Evolutionary conservation across 768 basidiomycete species (phyloP).

Genomic region (Boletus pseudopeckii): DNA sequence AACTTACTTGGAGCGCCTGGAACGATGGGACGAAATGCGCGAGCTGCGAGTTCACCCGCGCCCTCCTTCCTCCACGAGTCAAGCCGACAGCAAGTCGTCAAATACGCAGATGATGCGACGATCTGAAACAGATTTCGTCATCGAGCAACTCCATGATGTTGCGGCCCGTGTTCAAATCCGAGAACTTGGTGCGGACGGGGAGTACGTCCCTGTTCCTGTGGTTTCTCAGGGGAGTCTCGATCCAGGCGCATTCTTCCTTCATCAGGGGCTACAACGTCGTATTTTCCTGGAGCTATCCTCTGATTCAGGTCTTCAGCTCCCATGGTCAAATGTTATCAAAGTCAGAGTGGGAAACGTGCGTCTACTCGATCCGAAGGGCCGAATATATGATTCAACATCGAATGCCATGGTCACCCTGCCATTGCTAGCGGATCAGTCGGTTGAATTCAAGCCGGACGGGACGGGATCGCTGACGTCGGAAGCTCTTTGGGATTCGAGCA

Average conservation of each 20-base stretch:
- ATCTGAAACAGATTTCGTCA: slow-evolving; percentile 88
- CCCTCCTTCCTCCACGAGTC: slow-evolving; percentile 31
- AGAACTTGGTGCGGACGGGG: slow-evolving; percentile 82
- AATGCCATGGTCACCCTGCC: slow-evolving; percentile 70
- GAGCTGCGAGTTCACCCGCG: slow-evolving; percentile 58
- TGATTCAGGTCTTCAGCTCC: slow-evolving; percentile 85
- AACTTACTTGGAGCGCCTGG: slow-evolving; percentile 83
- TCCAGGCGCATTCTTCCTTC: slow-evolving; percentile 81
- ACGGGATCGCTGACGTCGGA: slow-evolving; percentile 66
- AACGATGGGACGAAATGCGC: slow-evolving; percentile 91
- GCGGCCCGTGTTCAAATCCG: slow-evolving; percentile 82
- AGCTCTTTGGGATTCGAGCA: slow-evolving; percentile 90
- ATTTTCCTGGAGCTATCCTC: slow-evolving; percentile 74
- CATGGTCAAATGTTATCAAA: slow-evolving; percentile 78
- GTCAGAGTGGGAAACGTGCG: slow-evolving; percentile 82
- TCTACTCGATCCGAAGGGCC: slow-evolving; percentile 78
- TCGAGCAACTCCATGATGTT: slow-evolving; percentile 87
- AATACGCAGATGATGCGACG: slow-evolving; percentile 76
- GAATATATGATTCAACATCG: slow-evolving; percentile 73
- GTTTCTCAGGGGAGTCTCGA: slow-evolving; percentile 71
- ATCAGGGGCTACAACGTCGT: slow-evolving; percentile 90
- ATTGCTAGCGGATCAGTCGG: slow-evolving; percentile 63
- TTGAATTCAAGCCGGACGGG: slow-evolving; percentile 83
- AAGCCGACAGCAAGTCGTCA: slow-evolving; percentile 39
- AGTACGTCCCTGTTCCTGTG: slow-evolving; percentile 82